Percentiles rank a stretch among this genome's conserved stretches.
Conservation (phyloP, 2,329 filamentous ascomycete species). For the Cladosporium sp. region DNA sequence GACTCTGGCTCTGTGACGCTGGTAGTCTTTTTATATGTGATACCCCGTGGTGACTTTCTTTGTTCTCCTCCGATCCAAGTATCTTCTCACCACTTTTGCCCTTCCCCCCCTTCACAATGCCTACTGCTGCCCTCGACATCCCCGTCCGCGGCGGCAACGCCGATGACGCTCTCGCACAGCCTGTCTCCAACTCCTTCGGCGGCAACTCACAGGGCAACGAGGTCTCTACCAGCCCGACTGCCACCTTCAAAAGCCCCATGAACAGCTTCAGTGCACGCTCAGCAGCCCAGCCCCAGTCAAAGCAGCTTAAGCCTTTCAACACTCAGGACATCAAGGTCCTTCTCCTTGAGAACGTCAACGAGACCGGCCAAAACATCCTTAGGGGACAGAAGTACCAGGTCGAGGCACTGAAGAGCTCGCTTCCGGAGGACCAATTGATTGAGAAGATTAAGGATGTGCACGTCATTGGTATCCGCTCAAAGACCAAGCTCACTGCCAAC, state of each 20-base stretch:
- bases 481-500: constrained; percentile 85
- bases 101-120: constrained; percentile 23
- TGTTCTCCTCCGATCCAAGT: not conserved
- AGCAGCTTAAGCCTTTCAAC: constrained; percentile 91
- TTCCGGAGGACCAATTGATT: constrained; percentile 90
- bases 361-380: constrained; percentile 80
- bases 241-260: constrained; percentile 69
- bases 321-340: constrained; percentile 95
- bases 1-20: not conserved
- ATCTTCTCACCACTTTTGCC: not conserved
- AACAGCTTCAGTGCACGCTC: constrained; percentile 41
- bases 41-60: not conserved
- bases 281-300: constrained; percentile 46
- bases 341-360: constrained; percentile 91
- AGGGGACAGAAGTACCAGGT: constrained; percentile 90
- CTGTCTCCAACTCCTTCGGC: constrained; percentile 35
- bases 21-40: not conserved
- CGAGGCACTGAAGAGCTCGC: constrained; percentile 80
- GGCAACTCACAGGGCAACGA: constrained; percentile 44
- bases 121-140: constrained; percentile 31
- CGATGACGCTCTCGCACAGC: constrained; percentile 12
- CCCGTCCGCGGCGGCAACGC: constrained; percentile 26
- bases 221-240: constrained; percentile 69
- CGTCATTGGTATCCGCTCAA: constrained; percentile 95
- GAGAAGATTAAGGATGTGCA: constrained; percentile 98